Base-by-base conservation (phyloP, 768 basidiomycete genomes). In the Paxillus ammoniavirescens region DNA sequence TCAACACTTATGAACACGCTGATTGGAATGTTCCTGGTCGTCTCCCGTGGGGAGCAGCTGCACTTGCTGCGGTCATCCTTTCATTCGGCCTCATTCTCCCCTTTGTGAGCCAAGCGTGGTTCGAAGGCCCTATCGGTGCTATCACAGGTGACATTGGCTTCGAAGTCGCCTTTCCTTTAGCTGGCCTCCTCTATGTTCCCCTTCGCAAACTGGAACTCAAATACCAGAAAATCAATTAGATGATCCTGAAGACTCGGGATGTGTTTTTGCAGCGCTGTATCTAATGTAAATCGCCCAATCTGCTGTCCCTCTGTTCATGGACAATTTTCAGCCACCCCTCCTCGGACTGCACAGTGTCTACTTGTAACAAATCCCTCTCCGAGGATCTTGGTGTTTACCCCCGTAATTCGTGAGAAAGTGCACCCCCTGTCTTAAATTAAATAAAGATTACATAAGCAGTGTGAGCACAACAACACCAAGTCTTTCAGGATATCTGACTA, bases 71-170 rank as follows among this genome's bases (percentile, higher is more conserved):
- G 0, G 75, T 76, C 46, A 51, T 74, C 0, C 72, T 80, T 12
- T 73, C 82, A 2, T 82, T 83, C 50, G 81, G 71, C 7, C 72
- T 89, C 18, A 70, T 84, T 21, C 71, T 90, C 5, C 82, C 86
- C 5, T 82, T 75, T 47, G 91, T 91, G 82, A 72, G 79, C 53
- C 87, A 92, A 61, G 79, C 74, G 13, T 90, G 83, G 82, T 91
- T 81, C 62, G 68, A 72, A 3, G 89, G 89, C 1, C 88, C 87
- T 0, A 82, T 91, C 17, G 88, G 87, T 3, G 59, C 64, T 35
- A 71, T 62, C 8, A 75, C 84, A 10, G 89, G 89, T 3, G 89
- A 91, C 66, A 82, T 91, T 49, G 89, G 86, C 3, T 79, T 91
- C 37, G 75, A 87, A 54, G 67, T 83, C 14, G 85, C 85, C 0